These are phyloP conservation scores for Venturia aucupariae DNA, from an alignment of 2,329 filamentous ascomycete species.

Conservation along the genomic window DNA sequence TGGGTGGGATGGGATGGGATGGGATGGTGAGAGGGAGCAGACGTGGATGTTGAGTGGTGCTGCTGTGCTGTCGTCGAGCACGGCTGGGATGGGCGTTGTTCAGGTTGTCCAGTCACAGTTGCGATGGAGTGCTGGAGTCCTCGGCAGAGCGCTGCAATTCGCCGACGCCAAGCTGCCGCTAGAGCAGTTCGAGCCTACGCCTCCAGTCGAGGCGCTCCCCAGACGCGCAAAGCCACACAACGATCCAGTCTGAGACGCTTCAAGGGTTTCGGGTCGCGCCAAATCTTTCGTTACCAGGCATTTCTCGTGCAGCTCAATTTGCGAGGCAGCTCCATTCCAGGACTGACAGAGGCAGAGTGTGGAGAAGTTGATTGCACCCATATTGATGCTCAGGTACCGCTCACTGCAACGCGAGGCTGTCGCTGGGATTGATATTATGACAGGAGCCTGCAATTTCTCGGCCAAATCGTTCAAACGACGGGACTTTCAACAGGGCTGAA, in stretches of 20 bases:
- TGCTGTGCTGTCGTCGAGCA: not conserved
- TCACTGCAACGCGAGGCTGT: not conserved
- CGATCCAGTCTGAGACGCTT: conserved; percentile 4
- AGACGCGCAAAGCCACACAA: not conserved
- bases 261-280: not conserved
- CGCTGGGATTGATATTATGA: conserved; percentile 9
- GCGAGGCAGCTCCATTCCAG: not conserved
- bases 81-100: not conserved
- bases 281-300: conserved; percentile 1
- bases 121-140: not conserved
- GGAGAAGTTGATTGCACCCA: conserved; percentile 8
- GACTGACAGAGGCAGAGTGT: conserved; percentile 2
- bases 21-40: not conserved
- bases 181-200: not conserved
- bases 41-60: too few species aligned
- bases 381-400: conserved; percentile 10
- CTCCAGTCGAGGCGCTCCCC: not conserved
- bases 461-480: not conserved
- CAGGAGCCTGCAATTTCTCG: conserved; percentile 8
- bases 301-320: not conserved
- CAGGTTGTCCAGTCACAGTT: not conserved
- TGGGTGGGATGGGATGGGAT: not conserved
- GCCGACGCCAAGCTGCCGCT: not conserved
- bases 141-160: not conserved
- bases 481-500: conserved; percentile 2